Conservation (phyloP, 768 basidiomycete species). For the Vishniacozyma victoriae region DNA sequence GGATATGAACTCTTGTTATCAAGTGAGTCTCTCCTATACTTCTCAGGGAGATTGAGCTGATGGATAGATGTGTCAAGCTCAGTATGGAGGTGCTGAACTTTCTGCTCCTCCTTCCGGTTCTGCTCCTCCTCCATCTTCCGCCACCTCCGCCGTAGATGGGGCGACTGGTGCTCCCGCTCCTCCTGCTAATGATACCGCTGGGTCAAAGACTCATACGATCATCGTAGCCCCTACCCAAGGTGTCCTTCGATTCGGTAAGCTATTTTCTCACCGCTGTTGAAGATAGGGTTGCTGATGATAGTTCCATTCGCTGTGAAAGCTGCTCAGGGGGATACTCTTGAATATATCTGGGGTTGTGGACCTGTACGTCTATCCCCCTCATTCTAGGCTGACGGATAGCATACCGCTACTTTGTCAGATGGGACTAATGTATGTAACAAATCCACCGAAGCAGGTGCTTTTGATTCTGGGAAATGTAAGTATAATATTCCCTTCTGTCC, state of each 20-base stretch:
- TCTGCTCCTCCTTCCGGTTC: too few relatives aligned
- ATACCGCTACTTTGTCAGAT: conserved; percentile 8
- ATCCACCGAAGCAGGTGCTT: conserved; percentile 17
- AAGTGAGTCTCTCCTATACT: too few relatives aligned
- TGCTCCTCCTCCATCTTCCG: too few relatives aligned
- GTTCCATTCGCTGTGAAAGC: conserved; percentile 33
- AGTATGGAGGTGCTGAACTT: too few relatives aligned
- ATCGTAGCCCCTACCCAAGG: conserved; percentile 34
- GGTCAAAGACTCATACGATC: conserved; percentile 22
- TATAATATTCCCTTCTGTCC: not conserved
- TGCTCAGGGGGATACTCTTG: conserved; percentile 22
- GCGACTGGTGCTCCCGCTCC: conserved; percentile 2
- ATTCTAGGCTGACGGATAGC: conserved; percentile 1
- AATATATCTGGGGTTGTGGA: conserved; percentile 32
- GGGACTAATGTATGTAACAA: conserved; percentile 32
- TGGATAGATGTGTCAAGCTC: too few relatives aligned
- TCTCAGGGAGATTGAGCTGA: too few relatives aligned
- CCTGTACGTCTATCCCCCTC: conserved; percentile 11
- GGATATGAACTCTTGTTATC: too few relatives aligned
- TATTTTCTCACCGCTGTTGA: not conserved
- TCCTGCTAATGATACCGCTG: not conserved
- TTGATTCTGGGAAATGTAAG: conserved; percentile 36
- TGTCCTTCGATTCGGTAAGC: conserved; percentile 30
- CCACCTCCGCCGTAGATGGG: too few relatives aligned
- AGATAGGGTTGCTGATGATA: not conserved